Conservation (phyloP, 768 basidiomycete species). For the Amanita rubescens region DNA sequence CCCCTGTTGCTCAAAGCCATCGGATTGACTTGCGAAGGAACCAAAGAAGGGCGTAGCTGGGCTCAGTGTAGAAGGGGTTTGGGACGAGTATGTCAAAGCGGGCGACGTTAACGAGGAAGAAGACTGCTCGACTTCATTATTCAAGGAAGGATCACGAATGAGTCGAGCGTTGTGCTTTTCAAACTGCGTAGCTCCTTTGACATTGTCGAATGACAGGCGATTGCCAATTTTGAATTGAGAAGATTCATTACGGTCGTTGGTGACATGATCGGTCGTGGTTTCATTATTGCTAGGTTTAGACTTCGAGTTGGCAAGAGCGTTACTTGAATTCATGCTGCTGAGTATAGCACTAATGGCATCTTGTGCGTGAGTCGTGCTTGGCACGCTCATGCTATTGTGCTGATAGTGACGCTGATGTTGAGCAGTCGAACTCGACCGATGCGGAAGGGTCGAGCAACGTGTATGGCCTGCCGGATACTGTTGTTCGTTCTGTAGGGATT, state of each 20-base stretch:
- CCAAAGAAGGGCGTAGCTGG: constrained; percentile 69
- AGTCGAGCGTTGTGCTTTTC: constrained; percentile 2
- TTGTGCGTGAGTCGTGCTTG: constrained; percentile 10
- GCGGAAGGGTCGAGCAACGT: constrained; percentile 39
- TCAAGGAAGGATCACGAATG: constrained; percentile 6
- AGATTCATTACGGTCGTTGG: background rate
- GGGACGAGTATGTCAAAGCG: constrained; percentile 61
- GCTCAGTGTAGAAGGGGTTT: constrained; percentile 57
- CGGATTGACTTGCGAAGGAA: constrained; percentile 36
- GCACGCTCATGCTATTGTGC: constrained; percentile 42
- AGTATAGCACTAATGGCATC: constrained; percentile 6
- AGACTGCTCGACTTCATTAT: constrained; percentile 23
- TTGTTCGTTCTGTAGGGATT: constrained; percentile 17
- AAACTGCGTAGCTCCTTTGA: constrained; percentile 3
- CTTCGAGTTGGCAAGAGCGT: constrained; percentile 1
- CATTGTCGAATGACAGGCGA: constrained; percentile 3
- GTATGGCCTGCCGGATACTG: constrained; percentile 32
- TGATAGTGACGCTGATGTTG: constrained; percentile 35
- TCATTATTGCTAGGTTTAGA: constrained; percentile 7
- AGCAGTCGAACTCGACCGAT: constrained; percentile 23
- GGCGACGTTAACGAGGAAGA: constrained; percentile 59
- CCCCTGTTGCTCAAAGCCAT: constrained; percentile 19
- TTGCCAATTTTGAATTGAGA: background rate
- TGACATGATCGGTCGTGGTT: constrained; percentile 1
- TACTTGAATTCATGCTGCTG: background rate